phyloP scores from a whole-genome alignment of 805 yeast genomes.

The Candida coquimbonensis region DNA sequence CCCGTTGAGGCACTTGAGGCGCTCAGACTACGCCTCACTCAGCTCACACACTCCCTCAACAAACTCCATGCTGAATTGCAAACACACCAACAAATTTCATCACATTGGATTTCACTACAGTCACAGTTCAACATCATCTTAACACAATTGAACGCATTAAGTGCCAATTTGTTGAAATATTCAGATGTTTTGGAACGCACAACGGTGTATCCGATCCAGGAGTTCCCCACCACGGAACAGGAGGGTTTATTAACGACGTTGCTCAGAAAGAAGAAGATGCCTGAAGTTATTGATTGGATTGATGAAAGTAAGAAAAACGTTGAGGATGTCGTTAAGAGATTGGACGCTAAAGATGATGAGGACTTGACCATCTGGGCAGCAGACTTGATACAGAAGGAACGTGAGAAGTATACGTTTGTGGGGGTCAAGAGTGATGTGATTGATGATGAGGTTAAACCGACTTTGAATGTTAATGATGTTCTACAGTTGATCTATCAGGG shows the following conservation, averaged over 20 bases:
- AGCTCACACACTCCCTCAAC: conserved; percentile 50
- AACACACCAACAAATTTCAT: conserved; percentile 28
- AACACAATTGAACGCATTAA: conserved; percentile 77
- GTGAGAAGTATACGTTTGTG: conserved; percentile 51
- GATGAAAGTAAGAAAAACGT: conserved; percentile 32
- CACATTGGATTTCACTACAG: conserved; percentile 63
- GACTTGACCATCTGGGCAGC: conserved; percentile 67
- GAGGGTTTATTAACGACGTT: conserved; percentile 79
- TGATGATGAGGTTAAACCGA: conserved; percentile 14
- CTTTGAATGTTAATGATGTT: conserved; percentile 21
- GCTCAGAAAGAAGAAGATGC: conserved; percentile 78
- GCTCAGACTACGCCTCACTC: conserved; percentile 53
- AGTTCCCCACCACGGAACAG: conserved; percentile 79
- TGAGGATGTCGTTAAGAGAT: conserved; percentile 10
- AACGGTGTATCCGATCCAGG: conserved; percentile 76
- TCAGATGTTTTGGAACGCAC: conserved; percentile 53
- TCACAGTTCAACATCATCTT: conserved; percentile 77
- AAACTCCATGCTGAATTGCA: conserved; percentile 49
- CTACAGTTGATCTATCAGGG: conserved; percentile 43
- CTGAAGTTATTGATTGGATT: conserved; percentile 89
- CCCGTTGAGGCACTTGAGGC: conserved; percentile 61
- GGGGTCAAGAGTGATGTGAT: conserved; percentile 50
- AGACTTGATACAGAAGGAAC: conserved; percentile 42
- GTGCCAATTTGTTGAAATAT: conserved; percentile 57
- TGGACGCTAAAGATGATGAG: conserved; percentile 39